phyloP scores from a whole-genome alignment of 106 monocot species.

The Hemerocallis citrina region DNA sequence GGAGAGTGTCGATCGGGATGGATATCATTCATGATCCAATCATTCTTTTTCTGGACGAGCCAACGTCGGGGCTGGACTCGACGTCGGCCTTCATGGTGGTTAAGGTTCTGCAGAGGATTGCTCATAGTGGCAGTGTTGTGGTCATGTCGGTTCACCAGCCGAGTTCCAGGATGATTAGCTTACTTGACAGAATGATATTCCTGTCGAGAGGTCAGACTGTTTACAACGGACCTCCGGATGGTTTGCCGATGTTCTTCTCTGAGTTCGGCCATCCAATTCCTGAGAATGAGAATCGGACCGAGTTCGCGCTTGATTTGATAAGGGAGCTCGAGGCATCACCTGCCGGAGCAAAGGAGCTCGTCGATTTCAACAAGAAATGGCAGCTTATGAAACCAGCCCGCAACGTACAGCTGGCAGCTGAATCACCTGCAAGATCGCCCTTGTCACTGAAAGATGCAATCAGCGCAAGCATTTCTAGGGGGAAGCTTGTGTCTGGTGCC shows the following conservation, averaged over 20 bases:
- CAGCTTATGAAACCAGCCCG: constrained; percentile 3
- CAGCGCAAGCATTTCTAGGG: constrained; percentile 71
- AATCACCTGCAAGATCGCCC: no score
- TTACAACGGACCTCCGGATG: constrained; percentile 43
- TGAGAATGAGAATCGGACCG: constrained; percentile 74
- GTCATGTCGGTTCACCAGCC: constrained; percentile 94
- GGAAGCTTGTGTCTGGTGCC: constrained; percentile 73
- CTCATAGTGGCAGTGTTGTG: constrained; percentile 82
- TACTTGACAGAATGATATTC: constrained; percentile 76
- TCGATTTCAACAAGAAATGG: constrained; percentile 53
- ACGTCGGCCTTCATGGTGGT: constrained; percentile 94
- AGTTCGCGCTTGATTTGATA: constrained; percentile 84
- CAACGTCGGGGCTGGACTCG: constrained; percentile 94
- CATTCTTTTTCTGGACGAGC: constrained; percentile 87
- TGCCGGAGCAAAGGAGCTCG: constrained; percentile 33
- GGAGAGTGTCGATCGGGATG: constrained; percentile 78
- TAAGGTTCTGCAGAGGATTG: constrained; percentile 78
- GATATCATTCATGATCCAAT: constrained; percentile 97
- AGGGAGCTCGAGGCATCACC: constrained; percentile 52
- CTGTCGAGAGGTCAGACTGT: constrained; percentile 72
- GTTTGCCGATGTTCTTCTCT: constrained; percentile 45
- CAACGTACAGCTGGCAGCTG: background rate
- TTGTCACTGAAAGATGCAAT: constrained; percentile 74
- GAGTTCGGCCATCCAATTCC: constrained; percentile 80
- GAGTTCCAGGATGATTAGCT: constrained; percentile 59